A percentile compares a stretch with the other conserved stretches of the same genome.
These are phyloP conservation scores for Brasenia schreberi DNA, from an alignment of 164 flowering plant species.

Conservation along the genomic window DNA sequence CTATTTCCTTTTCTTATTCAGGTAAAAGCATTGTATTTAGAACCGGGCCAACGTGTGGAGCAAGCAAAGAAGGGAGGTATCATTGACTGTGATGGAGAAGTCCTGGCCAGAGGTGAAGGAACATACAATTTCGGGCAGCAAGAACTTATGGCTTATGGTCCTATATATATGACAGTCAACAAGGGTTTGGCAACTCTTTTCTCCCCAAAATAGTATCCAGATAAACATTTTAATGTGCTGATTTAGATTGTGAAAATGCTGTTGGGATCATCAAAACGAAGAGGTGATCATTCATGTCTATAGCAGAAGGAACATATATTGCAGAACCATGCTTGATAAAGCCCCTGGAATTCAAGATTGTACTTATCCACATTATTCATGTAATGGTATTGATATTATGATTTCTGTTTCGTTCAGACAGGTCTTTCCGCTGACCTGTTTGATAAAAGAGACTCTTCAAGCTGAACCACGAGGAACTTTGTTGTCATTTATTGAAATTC, in stretches of 20 bases:
- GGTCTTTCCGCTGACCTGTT: no score
- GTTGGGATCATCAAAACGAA: not conserved
- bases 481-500: no score
- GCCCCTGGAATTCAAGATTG: no score
- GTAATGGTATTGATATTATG: not conserved
- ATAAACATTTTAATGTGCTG: not conserved
- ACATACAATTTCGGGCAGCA: slow-evolving; percentile 41
- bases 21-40: slow-evolving; percentile 78
- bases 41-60: slow-evolving; percentile 50
- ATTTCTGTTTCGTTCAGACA: no score
- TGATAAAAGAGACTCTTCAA: no score
- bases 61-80: slow-evolving; percentile 71
- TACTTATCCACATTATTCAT: not conserved
- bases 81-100: slow-evolving; percentile 92
- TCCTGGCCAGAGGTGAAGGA: slow-evolving; percentile 78
- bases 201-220: slow-evolving; percentile 27
- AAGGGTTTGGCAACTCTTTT: slow-evolving; percentile 84
- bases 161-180: slow-evolving; percentile 54
- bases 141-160: slow-evolving; percentile 56
- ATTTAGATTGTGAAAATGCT: not conserved
- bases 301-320: not conserved
- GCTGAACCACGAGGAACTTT: no score
- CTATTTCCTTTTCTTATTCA: slow-evolving; percentile 7
- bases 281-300: not conserved
- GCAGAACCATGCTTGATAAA: not conserved